Conservation (phyloP, 306 rosid genomes). For the Chamaecrista fasciculata region DNA sequence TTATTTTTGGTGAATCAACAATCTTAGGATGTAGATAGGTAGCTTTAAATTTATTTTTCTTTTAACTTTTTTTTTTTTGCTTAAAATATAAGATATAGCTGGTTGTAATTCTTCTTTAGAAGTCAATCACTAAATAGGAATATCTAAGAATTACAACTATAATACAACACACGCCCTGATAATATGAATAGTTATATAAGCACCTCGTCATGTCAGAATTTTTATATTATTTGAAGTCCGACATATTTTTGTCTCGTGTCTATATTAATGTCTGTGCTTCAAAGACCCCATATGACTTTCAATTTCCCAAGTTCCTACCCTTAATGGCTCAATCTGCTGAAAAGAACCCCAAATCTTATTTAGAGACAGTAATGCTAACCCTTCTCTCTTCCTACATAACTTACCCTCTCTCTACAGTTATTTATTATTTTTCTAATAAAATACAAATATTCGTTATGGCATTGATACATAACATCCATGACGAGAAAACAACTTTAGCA, state of each 20-base stretch:
- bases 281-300: background rate
- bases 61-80: background rate
- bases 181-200: background rate
- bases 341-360: background rate
- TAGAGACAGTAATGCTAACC: background rate
- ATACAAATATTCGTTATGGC: background rate
- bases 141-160: background rate
- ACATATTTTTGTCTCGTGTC: background rate
- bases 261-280: background rate
- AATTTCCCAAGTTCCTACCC: background rate
- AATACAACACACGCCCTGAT: background rate
- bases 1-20: too few relatives aligned
- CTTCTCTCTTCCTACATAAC: background rate
- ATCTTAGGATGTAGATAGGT: too few relatives aligned
- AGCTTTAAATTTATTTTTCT: background rate
- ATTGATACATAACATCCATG: background rate
- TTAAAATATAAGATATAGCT: background rate
- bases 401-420: background rate
- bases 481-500: slow-evolving; percentile 18
- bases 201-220: background rate
- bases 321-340: background rate
- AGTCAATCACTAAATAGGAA: background rate
- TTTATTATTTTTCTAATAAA: background rate
- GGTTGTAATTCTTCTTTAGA: background rate
- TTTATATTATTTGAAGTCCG: background rate